Conservation (phyloP, 495 filamentous ascomycete genomes). For the Aspergillus mulundensis region DNA sequence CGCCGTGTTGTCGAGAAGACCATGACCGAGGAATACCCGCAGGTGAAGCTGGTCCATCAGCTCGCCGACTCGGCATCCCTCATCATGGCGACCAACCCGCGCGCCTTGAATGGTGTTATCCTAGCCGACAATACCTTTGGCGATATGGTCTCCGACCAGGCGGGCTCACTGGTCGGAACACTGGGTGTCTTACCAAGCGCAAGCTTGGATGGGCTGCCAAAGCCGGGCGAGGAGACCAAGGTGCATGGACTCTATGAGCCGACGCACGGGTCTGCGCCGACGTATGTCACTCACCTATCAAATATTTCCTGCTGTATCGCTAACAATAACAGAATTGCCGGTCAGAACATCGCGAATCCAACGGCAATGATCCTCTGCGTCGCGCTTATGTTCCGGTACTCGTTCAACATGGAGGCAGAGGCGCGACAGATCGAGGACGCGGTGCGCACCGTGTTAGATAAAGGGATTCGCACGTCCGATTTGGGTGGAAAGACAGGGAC, state of each 20-base stretch:
- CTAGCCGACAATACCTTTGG: slow-evolving; percentile 51
- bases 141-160: slow-evolving; percentile 50
- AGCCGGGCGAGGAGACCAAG: slow-evolving; percentile 23
- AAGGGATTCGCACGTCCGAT: slow-evolving; percentile 70
- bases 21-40: slow-evolving; percentile 45
- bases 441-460: slow-evolving; percentile 71
- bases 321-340: slow-evolving; percentile 26
- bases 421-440: slow-evolving; percentile 75
- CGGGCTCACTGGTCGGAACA: slow-evolving; percentile 45
- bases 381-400: slow-evolving; percentile 91
- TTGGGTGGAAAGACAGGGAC: slow-evolving; percentile 71
- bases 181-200: slow-evolving; percentile 49
- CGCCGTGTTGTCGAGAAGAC: slow-evolving; percentile 40
- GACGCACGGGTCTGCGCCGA: slow-evolving; percentile 40
- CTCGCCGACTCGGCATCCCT: slow-evolving; percentile 48
- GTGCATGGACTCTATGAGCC: slow-evolving; percentile 36
- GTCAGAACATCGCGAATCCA: slow-evolving; percentile 53
- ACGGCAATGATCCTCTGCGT: slow-evolving; percentile 81
- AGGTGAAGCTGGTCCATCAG: slow-evolving; percentile 43
- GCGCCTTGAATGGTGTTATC: slow-evolving; percentile 46
- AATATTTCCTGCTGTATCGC: background rate
- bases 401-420: slow-evolving; percentile 68
- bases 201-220: slow-evolving; percentile 45
- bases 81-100: slow-evolving; percentile 47
- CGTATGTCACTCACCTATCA: slow-evolving; percentile 22